phyloP scores from a whole-genome alignment of 345 rosid species.

The Hibiscus mutabilis region DNA sequence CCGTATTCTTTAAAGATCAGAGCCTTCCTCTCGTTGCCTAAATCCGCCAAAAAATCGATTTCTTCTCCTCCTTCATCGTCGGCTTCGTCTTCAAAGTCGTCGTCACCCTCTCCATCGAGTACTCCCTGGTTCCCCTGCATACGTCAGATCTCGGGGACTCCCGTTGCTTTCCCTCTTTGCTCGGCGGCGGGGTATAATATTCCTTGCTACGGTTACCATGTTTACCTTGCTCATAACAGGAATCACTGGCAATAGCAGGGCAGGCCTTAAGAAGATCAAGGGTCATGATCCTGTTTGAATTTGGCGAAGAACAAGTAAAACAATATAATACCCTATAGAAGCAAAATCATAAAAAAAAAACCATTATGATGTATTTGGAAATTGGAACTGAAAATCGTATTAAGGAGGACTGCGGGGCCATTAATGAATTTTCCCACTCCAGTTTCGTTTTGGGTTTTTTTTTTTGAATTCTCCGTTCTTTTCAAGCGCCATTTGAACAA shows the following conservation, averaged over 20 bases:
- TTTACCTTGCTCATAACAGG: constrained; percentile 50
- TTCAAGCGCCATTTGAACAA: constrained; percentile 12
- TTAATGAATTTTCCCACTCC: constrained; percentile 35
- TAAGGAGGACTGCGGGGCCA: constrained; percentile 22
- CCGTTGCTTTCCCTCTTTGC: constrained; percentile 14
- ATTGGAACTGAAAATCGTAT: constrained; percentile 39
- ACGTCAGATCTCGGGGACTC: constrained; percentile 20
- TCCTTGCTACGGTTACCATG: constrained; percentile 28
- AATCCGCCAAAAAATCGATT: too few species aligned
- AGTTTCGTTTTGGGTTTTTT: too few species aligned
- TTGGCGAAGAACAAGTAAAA: background rate
- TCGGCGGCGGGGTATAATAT: constrained; percentile 24
- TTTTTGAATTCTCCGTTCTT: background rate
- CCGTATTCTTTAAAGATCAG: too few species aligned
- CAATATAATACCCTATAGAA: background rate
- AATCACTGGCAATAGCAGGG: constrained; percentile 54
- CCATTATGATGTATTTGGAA: constrained; percentile 28
- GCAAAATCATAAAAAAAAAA: background rate
- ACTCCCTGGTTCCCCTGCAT: constrained; percentile 32
- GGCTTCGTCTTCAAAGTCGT: constrained; percentile 39
- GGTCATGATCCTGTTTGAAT: background rate
- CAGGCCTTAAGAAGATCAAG: background rate
- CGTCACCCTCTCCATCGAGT: background rate
- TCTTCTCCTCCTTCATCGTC: constrained; percentile 27
- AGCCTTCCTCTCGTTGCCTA: too few species aligned